Evolutionary conservation across 371 early-diverging fungal genomes (phyloP), one percentile per base, ranked within the genome.

Genomic region (Mucor circinelloides): DNA sequence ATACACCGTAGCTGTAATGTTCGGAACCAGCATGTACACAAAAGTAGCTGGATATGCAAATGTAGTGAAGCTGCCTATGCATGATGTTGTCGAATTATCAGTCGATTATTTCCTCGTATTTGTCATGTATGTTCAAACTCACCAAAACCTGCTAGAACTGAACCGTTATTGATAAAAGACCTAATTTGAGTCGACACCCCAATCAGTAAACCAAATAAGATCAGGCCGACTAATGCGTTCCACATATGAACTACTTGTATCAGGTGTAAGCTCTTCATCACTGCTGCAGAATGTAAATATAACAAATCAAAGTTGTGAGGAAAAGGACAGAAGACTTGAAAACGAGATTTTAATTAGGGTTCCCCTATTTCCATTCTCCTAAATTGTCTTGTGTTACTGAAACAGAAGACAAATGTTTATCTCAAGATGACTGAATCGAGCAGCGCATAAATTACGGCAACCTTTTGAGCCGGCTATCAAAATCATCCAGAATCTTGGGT

Each of bases 11-110:
- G 75, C 48, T 19, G 69, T 63, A 25, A 77, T 63, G 13, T 66
- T 66, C 0, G 82, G 77, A 21, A 81, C 77, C 23, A 81, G 58
- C 79, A 81, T 79, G 56, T 75, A 81, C 9, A 81, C 82, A 72
- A 65, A 77, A 1, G 79, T 78, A 12, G 81, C 76, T 28, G 81
- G 81, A 54, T 75, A 81, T 1, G 75, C 77, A 64, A 81, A 81
- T 23, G 71, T 67, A 60, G 63, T 72, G 57, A 71, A 81, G 38
- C 73, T 79, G 30, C 81, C 81, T 73, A 57, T 40, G 17, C 40
- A 40, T 17, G 40, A 25, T 58, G 40, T 48, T 42, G 6, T 23
- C 1, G 28, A 54, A 17, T 5, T 6, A 6, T 59, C 23, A 27
- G 32, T 13, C 54, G 10, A 27, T 15, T 28, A 9, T 32, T 17